A percentile compares a stretch with the other conserved stretches of the same genome.
These are phyloP conservation scores for Backusella parvicylindrica DNA, from an alignment of 192 early-diverging fungal genomes.

Conservation along the genomic window DNA sequence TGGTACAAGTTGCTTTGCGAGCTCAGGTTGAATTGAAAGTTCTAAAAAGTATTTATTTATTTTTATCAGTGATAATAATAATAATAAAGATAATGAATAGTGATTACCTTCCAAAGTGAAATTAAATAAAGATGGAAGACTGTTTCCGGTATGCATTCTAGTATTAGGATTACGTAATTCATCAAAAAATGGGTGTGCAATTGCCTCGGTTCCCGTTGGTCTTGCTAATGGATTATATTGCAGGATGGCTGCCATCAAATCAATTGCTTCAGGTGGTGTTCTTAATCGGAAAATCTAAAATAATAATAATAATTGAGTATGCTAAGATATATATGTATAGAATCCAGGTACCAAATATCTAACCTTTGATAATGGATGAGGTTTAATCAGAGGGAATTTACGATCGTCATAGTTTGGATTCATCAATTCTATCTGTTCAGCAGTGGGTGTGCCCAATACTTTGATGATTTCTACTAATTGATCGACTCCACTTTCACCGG, in stretches of 20 bases:
- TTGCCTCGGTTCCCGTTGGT: slow-evolving; percentile 84
- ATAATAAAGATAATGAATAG: background rate
- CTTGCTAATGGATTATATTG: slow-evolving; percentile 89
- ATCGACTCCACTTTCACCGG: slow-evolving; percentile 96
- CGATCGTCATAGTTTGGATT: slow-evolving; percentile 98
- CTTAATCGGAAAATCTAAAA: slow-evolving; percentile 80
- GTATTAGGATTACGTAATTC: slow-evolving; percentile 87
- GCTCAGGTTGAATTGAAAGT: slow-evolving; percentile 82
- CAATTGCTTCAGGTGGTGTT: slow-evolving; percentile 82
- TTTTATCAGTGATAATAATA: background rate
- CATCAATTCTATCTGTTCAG: slow-evolving; percentile 96
- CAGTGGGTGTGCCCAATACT: slow-evolving; percentile 92
- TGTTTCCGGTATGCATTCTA: slow-evolving; percentile 75
- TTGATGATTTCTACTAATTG: slow-evolving; percentile 99
- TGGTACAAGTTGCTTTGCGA: slow-evolving; percentile 79
- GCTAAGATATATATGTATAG: background rate
- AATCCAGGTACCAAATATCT: background rate
- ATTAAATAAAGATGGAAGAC: slow-evolving; percentile 89
- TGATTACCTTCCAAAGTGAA: slow-evolving; percentile 77
- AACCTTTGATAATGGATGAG: slow-evolving; percentile 85
- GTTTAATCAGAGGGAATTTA: slow-evolving; percentile 97
- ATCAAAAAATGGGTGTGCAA: slow-evolving; percentile 97
- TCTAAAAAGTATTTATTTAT: slow-evolving; percentile 48
- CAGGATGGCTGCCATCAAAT: slow-evolving; percentile 79
- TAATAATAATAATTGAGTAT: background rate